These are phyloP conservation scores for Calonectria montana DNA, from an alignment of 2,329 filamentous ascomycete genomes.

Conservation along the genomic window DNA sequence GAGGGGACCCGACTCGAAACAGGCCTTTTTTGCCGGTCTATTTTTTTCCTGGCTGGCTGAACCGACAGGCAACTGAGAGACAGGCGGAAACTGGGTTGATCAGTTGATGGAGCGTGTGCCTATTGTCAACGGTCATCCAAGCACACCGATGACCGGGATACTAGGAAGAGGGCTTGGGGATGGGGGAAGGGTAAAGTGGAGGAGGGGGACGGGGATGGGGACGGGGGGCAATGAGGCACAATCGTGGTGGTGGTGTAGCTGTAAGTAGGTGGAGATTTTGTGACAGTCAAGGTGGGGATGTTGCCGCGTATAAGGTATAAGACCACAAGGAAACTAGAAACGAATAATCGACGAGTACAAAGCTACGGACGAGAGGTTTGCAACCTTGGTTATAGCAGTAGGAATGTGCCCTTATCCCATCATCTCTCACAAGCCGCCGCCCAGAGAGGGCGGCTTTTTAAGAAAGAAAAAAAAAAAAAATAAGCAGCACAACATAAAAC, in stretches of 20 bases:
- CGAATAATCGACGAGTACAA: neutral
- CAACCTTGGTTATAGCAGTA: neutral
- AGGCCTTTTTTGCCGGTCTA: constrained; percentile 6
- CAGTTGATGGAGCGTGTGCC: neutral
- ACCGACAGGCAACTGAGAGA: neutral
- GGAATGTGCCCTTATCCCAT: neutral
- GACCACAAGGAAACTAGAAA: neutral
- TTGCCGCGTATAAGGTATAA: neutral
- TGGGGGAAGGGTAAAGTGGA: neutral
- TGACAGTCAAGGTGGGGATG: neutral
- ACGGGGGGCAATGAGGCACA: constrained; percentile 9
- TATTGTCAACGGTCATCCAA: constrained; percentile 2
- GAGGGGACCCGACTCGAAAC: constrained; percentile 9
- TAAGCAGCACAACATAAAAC: too few relatives aligned
- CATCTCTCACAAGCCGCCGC: neutral
- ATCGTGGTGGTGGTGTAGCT: constrained; percentile 12
- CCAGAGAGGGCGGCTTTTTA: too few relatives aligned
- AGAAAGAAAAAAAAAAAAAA: neutral
- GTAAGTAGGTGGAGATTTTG: neutral
- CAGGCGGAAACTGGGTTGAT: neutral
- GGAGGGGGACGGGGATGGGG: neutral
- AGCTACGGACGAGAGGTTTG: neutral
- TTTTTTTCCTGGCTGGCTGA: neutral
- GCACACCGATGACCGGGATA: neutral
- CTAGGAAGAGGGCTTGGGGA: neutral